phyloP scores from a whole-genome alignment of 2,329 filamentous ascomycete species.

The Cordyceps sp. region DNA sequence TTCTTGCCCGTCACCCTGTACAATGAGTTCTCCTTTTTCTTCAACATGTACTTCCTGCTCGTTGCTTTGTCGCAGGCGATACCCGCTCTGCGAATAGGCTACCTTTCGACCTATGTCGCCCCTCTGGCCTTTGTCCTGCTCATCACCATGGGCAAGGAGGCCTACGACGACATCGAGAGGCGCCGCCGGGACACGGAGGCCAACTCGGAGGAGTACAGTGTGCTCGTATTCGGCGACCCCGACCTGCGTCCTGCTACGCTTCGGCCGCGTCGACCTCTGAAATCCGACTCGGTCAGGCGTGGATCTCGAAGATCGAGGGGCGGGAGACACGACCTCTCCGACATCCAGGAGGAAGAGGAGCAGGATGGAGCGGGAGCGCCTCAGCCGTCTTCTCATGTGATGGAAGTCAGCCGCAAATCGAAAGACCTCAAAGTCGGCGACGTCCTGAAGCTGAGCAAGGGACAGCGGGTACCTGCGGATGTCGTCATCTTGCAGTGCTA shows the following conservation, averaged over 20 bases:
- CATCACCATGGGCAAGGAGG: conserved; percentile 92
- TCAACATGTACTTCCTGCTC: conserved; percentile 97
- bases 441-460: conserved; percentile 81
- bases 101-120: conserved; percentile 85
- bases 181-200: conserved; percentile 81
- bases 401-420: conserved; percentile 65
- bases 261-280: conserved; percentile 21
- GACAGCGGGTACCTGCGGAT: conserved; percentile 86
- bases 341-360: conserved; percentile 58
- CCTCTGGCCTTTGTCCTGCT: conserved; percentile 81
- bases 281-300: conserved; percentile 20
- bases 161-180: conserved; percentile 78
- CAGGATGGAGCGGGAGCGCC: conserved; percentile 29
- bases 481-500: conserved; percentile 82
- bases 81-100: conserved; percentile 77
- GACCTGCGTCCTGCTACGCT: conserved; percentile 19
- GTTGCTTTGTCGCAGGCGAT: conserved; percentile 91
- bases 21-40: conserved; percentile 99
- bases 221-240: conserved; percentile 54
- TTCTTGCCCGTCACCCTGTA: conserved; percentile 91
- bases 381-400: conserved; percentile 31
- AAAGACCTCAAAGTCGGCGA: conserved; percentile 86
- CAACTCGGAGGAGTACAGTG: conserved; percentile 77
- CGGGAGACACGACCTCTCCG: conserved; percentile 28
- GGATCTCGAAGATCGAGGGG: conserved; percentile 13